These are phyloP conservation scores for Calocera viscosa DNA, from an alignment of 768 basidiomycete genomes.

Conservation along the genomic window DNA sequence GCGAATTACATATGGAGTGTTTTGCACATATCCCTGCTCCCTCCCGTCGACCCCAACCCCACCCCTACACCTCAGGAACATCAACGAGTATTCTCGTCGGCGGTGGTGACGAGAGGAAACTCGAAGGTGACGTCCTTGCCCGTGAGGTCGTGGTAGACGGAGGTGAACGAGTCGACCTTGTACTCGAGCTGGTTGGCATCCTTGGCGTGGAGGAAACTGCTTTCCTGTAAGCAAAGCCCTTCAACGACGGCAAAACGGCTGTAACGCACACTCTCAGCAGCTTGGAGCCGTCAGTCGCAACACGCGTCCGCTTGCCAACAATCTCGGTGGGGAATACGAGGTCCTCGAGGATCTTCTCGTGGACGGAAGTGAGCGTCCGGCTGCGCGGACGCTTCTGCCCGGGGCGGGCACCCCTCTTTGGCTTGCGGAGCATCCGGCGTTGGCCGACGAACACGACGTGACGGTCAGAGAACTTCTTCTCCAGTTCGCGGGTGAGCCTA, in stretches of 20 bases:
- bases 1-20: constrained; percentile 7
- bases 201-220: constrained; percentile 91
- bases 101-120: constrained; percentile 48
- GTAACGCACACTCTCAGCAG: constrained; percentile 87
- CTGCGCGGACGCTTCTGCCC: constrained; percentile 93
- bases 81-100: neutral
- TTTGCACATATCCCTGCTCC: neutral
- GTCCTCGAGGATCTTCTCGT: constrained; percentile 98
- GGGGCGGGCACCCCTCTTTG: constrained; percentile 82
- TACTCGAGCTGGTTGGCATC: constrained; percentile 97
- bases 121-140: constrained; percentile 95
- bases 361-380: constrained; percentile 92
- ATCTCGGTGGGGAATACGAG: constrained; percentile 99
- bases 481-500: constrained; percentile 94
- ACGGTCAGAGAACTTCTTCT: constrained; percentile 99
- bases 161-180: constrained; percentile 99
- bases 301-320: constrained; percentile 93
- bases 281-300: constrained; percentile 87
- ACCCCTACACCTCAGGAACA: neutral
- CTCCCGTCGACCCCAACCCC: neutral
- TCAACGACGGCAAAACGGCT: neutral
- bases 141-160: constrained; percentile 87
- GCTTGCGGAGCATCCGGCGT: constrained; percentile 95
- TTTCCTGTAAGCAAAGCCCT: constrained; percentile 12
- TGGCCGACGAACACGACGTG: constrained; percentile 99